phyloP scores from a whole-genome alignment of 164 flowering plant species.

The Buxus sempervirens region DNA sequence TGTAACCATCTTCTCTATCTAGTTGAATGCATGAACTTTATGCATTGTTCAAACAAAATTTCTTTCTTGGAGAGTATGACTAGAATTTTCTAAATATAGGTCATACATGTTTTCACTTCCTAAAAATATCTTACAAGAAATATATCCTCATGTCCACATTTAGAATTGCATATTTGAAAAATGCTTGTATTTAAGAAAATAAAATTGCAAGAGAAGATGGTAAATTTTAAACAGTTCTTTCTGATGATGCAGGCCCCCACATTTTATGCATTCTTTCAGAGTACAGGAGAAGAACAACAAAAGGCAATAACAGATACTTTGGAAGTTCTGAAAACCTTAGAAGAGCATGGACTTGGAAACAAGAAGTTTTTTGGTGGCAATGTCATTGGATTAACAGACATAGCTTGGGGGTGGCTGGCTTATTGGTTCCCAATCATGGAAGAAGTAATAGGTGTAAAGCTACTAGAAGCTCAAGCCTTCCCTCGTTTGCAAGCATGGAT shows the following conservation, averaged over 20 bases:
- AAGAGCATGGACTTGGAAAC: conserved; percentile 13
- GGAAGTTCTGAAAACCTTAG: conserved; percentile 5
- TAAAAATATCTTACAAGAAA: no score
- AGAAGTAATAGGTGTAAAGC: conserved; percentile 6
- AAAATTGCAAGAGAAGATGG: background rate
- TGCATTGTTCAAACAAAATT: no score
- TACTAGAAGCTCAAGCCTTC: conserved; percentile 7
- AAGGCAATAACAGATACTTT: conserved; percentile 5
- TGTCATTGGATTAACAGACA: background rate
- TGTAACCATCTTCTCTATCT: no score
- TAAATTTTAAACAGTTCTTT: background rate
- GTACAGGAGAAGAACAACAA: conserved; percentile 9
- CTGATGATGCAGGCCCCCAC: conserved; percentile 4
- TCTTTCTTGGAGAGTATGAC: no score
- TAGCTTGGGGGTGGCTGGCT: conserved; percentile 11
- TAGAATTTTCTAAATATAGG: no score
- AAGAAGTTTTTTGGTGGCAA: conserved; percentile 18
- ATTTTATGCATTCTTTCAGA: conserved; percentile 4
- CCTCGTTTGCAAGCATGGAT: conserved; percentile 16
- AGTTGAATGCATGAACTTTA: no score
- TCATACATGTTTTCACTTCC: no score
- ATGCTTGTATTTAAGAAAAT: background rate
- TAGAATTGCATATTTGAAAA: no score
- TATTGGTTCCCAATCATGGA: conserved; percentile 8
- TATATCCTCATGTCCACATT: no score